These are phyloP conservation scores for Eimeria praecox DNA, from an alignment of 169 alveolate species.

Conservation along the genomic window DNA sequence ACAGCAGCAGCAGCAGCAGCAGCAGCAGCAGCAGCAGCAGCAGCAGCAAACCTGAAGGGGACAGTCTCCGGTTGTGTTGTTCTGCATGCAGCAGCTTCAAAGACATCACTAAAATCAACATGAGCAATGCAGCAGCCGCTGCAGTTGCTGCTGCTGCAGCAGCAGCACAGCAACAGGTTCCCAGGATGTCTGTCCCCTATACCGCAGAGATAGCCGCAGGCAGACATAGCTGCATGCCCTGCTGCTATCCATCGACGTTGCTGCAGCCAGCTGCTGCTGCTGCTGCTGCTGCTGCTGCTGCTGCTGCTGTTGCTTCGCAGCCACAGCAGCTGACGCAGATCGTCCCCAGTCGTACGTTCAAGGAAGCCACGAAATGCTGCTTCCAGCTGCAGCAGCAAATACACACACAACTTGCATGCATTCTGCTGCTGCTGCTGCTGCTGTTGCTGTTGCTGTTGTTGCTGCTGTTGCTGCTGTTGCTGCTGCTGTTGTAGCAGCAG, in stretches of 20 bases:
- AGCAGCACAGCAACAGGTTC: not conserved
- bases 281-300: constrained; percentile 91
- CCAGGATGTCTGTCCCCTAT: constrained; percentile 96
- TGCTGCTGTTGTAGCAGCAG: no score
- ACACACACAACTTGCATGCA: not conserved
- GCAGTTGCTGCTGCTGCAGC: not conserved
- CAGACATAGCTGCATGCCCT: constrained; percentile 94
- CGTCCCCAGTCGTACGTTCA: constrained; percentile 84
- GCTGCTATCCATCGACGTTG: constrained; percentile 92
- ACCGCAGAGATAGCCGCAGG: constrained; percentile 95
- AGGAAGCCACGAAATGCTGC: constrained; percentile 31
- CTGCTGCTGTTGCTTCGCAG: constrained; percentile 91
- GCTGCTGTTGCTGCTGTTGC: not conserved
- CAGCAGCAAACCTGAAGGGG: constrained; percentile 89
- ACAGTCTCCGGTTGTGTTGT: constrained; percentile 95
- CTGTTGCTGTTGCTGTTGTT: not conserved
- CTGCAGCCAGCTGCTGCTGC: constrained; percentile 89
- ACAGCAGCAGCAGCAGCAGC: not conserved
- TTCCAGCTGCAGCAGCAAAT: constrained; percentile 48
- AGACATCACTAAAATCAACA: constrained; percentile 96
- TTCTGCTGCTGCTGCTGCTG: not conserved
- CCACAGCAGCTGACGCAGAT: constrained; percentile 92
- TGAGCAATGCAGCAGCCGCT: constrained; percentile 89
- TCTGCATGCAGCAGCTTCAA: constrained; percentile 95
- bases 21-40: not conserved